Percentiles rank a stretch among this genome's conserved stretches.
Conservation (phyloP, 495 filamentous ascomycete species). For the Trichoderma orchidacearum region DNA sequence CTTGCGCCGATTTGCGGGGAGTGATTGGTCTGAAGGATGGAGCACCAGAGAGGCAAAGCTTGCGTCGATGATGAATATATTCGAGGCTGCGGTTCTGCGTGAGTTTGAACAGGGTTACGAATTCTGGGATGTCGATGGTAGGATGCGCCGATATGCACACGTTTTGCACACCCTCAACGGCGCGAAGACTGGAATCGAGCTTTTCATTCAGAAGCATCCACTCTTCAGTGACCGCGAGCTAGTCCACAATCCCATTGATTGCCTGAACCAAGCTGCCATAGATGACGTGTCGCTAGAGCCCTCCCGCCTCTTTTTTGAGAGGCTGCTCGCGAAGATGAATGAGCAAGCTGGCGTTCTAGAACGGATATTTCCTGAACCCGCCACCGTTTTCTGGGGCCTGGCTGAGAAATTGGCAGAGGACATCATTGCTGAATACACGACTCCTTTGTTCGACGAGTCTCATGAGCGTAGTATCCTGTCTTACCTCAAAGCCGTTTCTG, state of each 20-base stretch:
- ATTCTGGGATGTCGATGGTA: conserved; percentile 74
- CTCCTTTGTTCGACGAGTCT: conserved; percentile 76
- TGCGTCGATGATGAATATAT: conserved; percentile 60
- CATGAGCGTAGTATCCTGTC: conserved; percentile 61
- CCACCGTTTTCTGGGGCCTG: conserved; percentile 62
- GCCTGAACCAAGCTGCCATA: conserved; percentile 50
- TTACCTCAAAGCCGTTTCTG: conserved; percentile 77
- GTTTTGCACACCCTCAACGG: conserved; percentile 76
- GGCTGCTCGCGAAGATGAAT: conserved; percentile 58
- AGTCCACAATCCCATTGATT: conserved; percentile 69
- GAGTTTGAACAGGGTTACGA: conserved; percentile 91
- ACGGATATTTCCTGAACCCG: conserved; percentile 66
- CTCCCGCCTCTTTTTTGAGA: conserved; percentile 67
- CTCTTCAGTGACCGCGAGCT: conserved; percentile 59
- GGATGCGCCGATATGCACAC: conserved; percentile 79
- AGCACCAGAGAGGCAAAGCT: conserved; percentile 54
- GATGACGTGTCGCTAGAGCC: conserved; percentile 60
- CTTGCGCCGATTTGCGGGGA: conserved; percentile 59
- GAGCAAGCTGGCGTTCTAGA: conserved; percentile 77
- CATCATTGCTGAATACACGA: conserved; percentile 76
- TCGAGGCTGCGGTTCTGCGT: conserved; percentile 77
- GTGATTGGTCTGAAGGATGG: conserved; percentile 68
- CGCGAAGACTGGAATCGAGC: conserved; percentile 59
- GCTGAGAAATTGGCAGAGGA: conserved; percentile 74
- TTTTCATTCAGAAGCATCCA: conserved; percentile 79